Evolutionary conservation across 164 flowering plant species (phyloP).

Genomic region (Houttuynia cordata): DNA sequence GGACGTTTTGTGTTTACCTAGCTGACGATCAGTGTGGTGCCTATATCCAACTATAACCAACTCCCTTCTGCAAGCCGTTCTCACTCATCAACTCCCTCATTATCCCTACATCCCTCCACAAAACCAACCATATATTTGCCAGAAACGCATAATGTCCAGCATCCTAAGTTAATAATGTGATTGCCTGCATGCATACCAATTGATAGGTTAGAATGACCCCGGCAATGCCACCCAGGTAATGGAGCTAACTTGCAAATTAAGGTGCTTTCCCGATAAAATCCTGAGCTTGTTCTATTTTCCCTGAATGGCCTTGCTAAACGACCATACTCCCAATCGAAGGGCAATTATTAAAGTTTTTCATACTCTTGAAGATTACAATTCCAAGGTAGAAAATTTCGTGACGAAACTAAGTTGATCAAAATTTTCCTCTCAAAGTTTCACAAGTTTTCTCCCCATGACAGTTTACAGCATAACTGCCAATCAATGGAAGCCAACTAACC

Average conservation of each 20-base stretch:
- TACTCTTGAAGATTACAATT: conserved; percentile 16
- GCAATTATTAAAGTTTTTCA: conserved; percentile 11
- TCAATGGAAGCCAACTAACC: conserved; percentile 21
- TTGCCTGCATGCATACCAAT: conserved; percentile 13
- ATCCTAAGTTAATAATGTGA: conserved; percentile 9
- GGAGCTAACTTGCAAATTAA: conserved; percentile 12
- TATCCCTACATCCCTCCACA: conserved; percentile 14
- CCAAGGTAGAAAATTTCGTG: conserved; percentile 23
- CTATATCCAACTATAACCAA: conserved; percentile 23
- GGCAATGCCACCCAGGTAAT: conserved; percentile 20
- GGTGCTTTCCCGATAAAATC: conserved; percentile 10
- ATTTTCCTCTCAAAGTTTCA: too few species aligned
- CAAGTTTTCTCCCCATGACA: too few species aligned
- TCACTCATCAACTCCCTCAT: conserved; percentile 19
- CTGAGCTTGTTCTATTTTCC: conserved; percentile 16
- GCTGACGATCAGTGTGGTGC: too few species aligned
- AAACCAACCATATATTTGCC: conserved; percentile 19
- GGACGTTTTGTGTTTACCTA: too few species aligned
- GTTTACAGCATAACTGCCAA: conserved; percentile 13
- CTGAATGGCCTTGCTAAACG: conserved; percentile 17
- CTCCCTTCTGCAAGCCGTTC: conserved; percentile 15
- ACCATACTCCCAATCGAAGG: conserved; percentile 24
- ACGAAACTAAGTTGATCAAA: too few species aligned
- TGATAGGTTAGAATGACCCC: conserved; percentile 17
- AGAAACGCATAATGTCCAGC: conserved; percentile 18